Evolutionary conservation across 306 rosid species (phyloP).

Genomic region (Dalbergia cochinchinensis): DNA sequence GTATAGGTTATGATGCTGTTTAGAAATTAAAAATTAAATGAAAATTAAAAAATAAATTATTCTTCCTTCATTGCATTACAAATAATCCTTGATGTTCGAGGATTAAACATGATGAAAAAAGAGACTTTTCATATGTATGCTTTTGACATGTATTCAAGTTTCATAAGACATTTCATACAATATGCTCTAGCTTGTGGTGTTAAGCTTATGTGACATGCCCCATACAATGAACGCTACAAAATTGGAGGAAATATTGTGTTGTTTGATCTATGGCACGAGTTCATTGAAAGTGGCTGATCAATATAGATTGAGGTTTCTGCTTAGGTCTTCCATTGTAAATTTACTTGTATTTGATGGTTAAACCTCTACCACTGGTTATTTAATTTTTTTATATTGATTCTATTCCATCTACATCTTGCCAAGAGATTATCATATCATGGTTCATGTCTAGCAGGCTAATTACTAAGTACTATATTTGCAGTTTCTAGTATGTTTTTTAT

Average conservation of each 20-base stretch:
- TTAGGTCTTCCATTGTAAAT: slow-evolving; percentile 20
- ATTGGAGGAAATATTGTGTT: neutral
- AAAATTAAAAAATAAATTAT: neutral
- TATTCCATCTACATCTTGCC: neutral
- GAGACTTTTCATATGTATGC: neutral
- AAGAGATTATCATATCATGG: slow-evolving; percentile 7
- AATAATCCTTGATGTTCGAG: slow-evolving; percentile 1
- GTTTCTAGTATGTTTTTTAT: slow-evolving; percentile 36
- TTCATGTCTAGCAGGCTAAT: slow-evolving; percentile 31
- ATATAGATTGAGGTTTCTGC: slow-evolving; percentile 16
- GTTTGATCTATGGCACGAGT: neutral
- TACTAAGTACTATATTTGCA: neutral
- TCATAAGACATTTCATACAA: slow-evolving; percentile 4
- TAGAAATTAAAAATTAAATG: neutral
- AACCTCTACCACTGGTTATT: slow-evolving; percentile 25
- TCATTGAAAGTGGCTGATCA: slow-evolving; percentile 18
- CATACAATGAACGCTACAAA: slow-evolving; percentile 6
- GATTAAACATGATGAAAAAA: neutral
- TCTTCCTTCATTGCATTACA: slow-evolving; percentile 27
- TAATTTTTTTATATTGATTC: slow-evolving; percentile 13
- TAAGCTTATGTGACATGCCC: slow-evolving; percentile 22
- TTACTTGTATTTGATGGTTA: slow-evolving; percentile 30
- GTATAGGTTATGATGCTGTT: slow-evolving; percentile 47
- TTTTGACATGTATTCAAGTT: slow-evolving; percentile 10
- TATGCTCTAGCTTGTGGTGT: slow-evolving; percentile 2